phyloP scores from a whole-genome alignment of 2,329 filamentous ascomycete species.

The Monosporascus sp. region DNA sequence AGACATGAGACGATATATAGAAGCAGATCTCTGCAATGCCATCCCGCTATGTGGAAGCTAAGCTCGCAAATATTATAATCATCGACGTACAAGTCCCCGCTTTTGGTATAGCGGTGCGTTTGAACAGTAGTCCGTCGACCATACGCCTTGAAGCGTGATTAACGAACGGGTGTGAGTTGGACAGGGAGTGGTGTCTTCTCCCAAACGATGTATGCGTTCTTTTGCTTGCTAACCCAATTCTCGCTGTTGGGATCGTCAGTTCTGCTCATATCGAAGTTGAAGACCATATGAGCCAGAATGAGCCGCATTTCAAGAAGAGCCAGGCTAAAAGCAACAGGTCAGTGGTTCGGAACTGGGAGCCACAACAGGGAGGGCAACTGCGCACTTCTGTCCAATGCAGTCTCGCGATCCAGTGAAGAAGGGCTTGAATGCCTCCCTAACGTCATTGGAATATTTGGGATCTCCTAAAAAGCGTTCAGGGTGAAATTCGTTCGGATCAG shows the following conservation, averaged over 20 bases:
- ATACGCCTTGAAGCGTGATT: no score
- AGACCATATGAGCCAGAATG: slow-evolving; percentile 3
- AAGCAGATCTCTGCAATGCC: no score
- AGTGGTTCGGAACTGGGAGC: not conserved
- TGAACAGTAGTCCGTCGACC: no score
- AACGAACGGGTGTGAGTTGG: slow-evolving; percentile 1
- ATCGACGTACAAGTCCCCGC: no score
- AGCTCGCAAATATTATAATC: no score
- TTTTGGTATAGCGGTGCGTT: no score
- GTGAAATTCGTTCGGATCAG: slow-evolving; percentile 3
- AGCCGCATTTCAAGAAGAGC: slow-evolving; percentile 6
- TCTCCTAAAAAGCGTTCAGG: slow-evolving; percentile 7
- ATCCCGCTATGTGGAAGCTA: no score
- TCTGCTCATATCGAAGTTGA: slow-evolving; percentile 2
- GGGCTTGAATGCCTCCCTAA: slow-evolving; percentile 5
- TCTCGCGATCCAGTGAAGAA: slow-evolving; percentile 7
- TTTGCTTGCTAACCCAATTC: slow-evolving; percentile 3
- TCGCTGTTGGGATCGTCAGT: not conserved
- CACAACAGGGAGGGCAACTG: not conserved
- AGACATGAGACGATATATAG: no score
- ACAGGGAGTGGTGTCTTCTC: slow-evolving; percentile 5
- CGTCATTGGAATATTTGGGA: slow-evolving; percentile 1
- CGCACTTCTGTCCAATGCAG: slow-evolving; percentile 9
- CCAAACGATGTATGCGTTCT: slow-evolving; percentile 7
- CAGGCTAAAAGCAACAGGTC: slow-evolving; percentile 1